Percentiles rank a stretch among this genome's conserved stretches.
These are phyloP conservation scores for Sugiyamaella novakii DNA, from an alignment of 1,139 yeast genomes.

Conservation along the genomic window DNA sequence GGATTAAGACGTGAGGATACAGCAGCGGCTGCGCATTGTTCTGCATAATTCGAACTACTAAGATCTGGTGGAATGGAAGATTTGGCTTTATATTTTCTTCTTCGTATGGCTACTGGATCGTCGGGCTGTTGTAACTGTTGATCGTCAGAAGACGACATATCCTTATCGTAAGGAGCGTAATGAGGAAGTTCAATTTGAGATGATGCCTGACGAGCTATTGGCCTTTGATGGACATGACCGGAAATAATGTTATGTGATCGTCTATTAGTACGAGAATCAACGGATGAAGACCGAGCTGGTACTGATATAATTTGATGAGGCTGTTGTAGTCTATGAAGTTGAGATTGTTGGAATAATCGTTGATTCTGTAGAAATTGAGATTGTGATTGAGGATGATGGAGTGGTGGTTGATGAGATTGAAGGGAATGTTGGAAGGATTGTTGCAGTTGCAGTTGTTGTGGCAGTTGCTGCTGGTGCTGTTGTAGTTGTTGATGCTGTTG, in stretches of 20 bases:
- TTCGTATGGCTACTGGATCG: constrained; percentile 22
- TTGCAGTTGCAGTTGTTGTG: constrained; percentile 16
- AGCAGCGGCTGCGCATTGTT: constrained; percentile 48
- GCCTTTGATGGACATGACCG: constrained; percentile 14
- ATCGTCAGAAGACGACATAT: constrained; percentile 16
- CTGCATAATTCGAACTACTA: constrained; percentile 43
- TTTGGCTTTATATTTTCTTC: constrained; percentile 42
- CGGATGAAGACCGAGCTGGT: constrained; percentile 16
- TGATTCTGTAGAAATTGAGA: constrained; percentile 6
- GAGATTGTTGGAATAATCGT: neutral
- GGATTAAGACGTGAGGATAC: constrained; percentile 47
- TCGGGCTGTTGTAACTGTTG: neutral
- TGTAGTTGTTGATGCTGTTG: constrained; percentile 13
- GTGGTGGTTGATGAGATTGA: constrained; percentile 9
- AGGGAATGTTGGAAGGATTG: constrained; percentile 8
- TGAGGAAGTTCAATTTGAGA: constrained; percentile 1
- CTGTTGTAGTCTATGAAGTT: constrained; percentile 1
- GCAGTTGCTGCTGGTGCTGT: constrained; percentile 16
- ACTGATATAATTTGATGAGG: constrained; percentile 6
- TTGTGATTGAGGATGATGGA: constrained; percentile 4
- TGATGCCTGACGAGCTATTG: neutral
- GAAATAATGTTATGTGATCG: constrained; percentile 4
- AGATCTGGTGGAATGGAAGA: constrained; percentile 46
- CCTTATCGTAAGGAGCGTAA: constrained; percentile 14
- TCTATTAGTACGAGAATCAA: constrained; percentile 15